Evolutionary conservation across 2,329 filamentous ascomycete species (phyloP).

Genomic region (Verticillium albo-atrum): DNA sequence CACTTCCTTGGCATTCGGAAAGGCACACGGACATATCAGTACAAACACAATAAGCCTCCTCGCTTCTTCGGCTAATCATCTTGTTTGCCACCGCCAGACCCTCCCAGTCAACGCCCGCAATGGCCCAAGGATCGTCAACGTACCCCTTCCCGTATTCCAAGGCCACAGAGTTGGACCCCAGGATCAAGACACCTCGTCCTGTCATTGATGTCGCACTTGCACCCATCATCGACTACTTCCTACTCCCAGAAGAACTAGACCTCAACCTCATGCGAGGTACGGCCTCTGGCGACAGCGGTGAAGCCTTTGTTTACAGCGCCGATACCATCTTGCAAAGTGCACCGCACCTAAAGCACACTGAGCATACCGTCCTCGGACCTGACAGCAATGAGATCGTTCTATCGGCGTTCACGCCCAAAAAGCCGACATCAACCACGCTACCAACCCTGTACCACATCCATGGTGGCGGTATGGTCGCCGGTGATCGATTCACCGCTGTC

Average conservation of each 20-base stretch:
- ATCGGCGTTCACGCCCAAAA: slow-evolving; percentile 15
- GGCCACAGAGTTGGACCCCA: slow-evolving; percentile 12
- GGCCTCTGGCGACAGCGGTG: not conserved
- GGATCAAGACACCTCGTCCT: slow-evolving; percentile 14
- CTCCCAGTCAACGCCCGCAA: not conserved
- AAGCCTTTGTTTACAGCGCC: slow-evolving; percentile 9
- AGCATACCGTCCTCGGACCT: slow-evolving; percentile 5
- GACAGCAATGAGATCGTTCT: slow-evolving; percentile 7
- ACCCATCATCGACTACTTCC: slow-evolving; percentile 12
- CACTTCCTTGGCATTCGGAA: not conserved
- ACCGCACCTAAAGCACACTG: slow-evolving; percentile 10
- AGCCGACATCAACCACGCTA: not conserved
- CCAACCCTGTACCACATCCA: slow-evolving; percentile 17
- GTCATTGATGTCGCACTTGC: slow-evolving; percentile 10
- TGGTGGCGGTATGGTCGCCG: slow-evolving; percentile 16
- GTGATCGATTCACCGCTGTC: slow-evolving; percentile 16
- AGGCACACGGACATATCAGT: not conserved
- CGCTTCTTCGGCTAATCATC: not conserved
- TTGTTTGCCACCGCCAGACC: not conserved
- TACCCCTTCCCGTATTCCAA: slow-evolving; percentile 15
- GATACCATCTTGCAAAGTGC: slow-evolving; percentile 4
- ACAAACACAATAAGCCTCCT: not conserved
- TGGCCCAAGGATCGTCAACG: not conserved
- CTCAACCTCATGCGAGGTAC: slow-evolving; percentile 11
- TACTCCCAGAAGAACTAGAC: slow-evolving; percentile 14